Evolutionary conservation across 2,329 filamentous ascomycete genomes (phyloP), one percentile per base, ranked within the genome.

Genomic region (Colletotrichum melonis): DNA sequence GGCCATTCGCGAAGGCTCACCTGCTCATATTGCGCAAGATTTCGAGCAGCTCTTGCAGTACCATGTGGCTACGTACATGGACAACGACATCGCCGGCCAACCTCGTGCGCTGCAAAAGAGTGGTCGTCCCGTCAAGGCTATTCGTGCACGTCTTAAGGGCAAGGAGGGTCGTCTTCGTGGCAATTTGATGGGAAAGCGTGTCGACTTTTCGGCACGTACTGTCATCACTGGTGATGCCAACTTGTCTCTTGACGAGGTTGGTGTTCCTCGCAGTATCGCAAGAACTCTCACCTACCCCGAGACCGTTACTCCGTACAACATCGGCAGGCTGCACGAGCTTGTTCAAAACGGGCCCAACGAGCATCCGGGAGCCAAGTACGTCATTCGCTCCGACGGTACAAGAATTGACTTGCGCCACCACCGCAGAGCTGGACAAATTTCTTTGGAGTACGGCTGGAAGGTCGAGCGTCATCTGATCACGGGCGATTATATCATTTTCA

Each of bases 191-290:
- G 97, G 97, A 76, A 99, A 99, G 86, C 95, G 95, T 91, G 97
- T 99, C 74, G 97, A 99, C 82, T 99, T 99, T 81, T 99, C 97
- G 0, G 97, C 97, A 49, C 97, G 97, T 92, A 99, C 97, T 38
- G 97, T 99, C 86, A 99, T 99, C 82, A 99, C 97, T 65, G 97
- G 97, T 86, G 97, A 99, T 81, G 97, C 97, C 73, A 99, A 98
- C 81, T 86, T 99, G 77, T 98, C 95, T 32, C 89, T 99, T 32
- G 96, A 99, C 80, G 95, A 99, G 86, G 97, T 99, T 75, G 97
- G 97, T 84, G 97, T 99, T 56, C 97, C 97, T 42, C 91, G 94
- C 79, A 97, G 94, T 80, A 99, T 98, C 78, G 97, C 97, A 4
- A 91, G 93, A 78, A 98, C 94, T 1, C 84, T 99, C 74, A 99